Base-by-base conservation (phyloP, 352 stramenopile genomes). In the Phytopythium oedochilum region DNA sequence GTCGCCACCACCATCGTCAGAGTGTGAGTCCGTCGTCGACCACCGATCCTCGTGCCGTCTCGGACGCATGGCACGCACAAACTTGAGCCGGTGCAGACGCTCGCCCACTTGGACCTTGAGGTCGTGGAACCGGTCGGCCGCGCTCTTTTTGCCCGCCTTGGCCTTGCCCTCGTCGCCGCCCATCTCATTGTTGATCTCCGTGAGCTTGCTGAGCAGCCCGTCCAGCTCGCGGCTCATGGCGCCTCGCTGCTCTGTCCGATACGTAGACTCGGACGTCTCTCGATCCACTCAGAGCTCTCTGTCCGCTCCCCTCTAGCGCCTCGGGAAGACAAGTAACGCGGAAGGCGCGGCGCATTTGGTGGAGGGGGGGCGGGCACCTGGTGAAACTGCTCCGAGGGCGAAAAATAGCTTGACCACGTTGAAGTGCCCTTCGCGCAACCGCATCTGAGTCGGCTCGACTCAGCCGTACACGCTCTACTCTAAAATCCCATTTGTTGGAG, bases 181-280 rank as follows among this genome's bases (percentile, higher is more conserved):
- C 78, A 92, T 91, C 49, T 93, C 78, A 34, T 85, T 70, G 59
- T 94, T 89, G 59, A 94, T 84, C 40, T 80, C 71, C 3, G 73
- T 71, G 57, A 92, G 53, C 55, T 86, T 92, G 69, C 78, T 70
- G 55, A 93, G 61, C 42, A 92, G 59, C 20, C 71, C 78, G 82
- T 94, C 77, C 38, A 92, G 73, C 55, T 92, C 80, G 64, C 80
- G 72, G 60, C 77, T 89, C 80, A 89, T 89, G 38, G 36, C 49
- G 20, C 40, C 40, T 1, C 22, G 20, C 39, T 26, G 20, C 39
- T n/a, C n/a, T 20, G n/a, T n/a, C n/a, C 23, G 14, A 39, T 18
- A 39, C n/a, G n/a, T n/a, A n/a, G n/a, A n/a, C n/a, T n/a, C 40
- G 3, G 22, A 29, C 10, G 40, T 25, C 38, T 17, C 20, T 36